phyloP scores from a whole-genome alignment of 202 grass and related monocot genomes.

The Carex arenaria region DNA sequence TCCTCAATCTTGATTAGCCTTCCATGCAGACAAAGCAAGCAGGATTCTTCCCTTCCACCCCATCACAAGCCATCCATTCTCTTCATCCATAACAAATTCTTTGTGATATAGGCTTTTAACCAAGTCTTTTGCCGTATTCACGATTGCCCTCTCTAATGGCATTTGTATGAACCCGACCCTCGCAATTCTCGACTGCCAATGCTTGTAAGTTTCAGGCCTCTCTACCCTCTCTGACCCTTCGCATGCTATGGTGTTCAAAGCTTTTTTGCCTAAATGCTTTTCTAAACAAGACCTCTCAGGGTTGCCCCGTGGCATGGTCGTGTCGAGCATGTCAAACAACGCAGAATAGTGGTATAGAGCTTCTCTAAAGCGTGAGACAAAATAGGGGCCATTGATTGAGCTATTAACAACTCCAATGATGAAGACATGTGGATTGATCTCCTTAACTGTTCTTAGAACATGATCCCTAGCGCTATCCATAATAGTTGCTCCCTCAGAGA shows the following conservation, averaged over 20 bases:
- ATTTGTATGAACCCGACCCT: constrained; percentile 37
- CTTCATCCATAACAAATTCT: constrained; percentile 36
- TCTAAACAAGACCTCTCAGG: constrained; percentile 37
- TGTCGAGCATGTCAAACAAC: constrained; percentile 50
- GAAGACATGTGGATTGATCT: constrained; percentile 38
- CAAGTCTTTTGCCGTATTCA: constrained; percentile 26
- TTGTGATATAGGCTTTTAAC: constrained; percentile 40
- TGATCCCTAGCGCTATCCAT: constrained; percentile 28
- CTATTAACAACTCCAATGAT: constrained; percentile 40
- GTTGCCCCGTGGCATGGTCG: constrained; percentile 37
- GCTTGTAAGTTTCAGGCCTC: constrained; percentile 48
- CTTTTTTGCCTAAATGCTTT: constrained; percentile 14
- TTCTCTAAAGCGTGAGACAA: constrained; percentile 50
- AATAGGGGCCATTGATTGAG: constrained; percentile 45
- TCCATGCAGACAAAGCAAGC: constrained; percentile 51
- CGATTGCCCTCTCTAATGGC: constrained; percentile 22
- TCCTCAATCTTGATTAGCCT: constrained; percentile 17
- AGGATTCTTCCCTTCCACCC: constrained; percentile 68
- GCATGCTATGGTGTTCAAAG: constrained; percentile 50
- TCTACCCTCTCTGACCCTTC: constrained; percentile 51
- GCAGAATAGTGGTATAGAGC: constrained; percentile 42
- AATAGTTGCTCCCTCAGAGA: constrained; percentile 41
- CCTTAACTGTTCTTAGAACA: constrained; percentile 36
- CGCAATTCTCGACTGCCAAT: constrained; percentile 39
- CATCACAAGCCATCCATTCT: constrained; percentile 46